These are phyloP conservation scores for Bipolaris sorokiniana DNA, from an alignment of 2,329 filamentous ascomycete species.

Conservation along the genomic window DNA sequence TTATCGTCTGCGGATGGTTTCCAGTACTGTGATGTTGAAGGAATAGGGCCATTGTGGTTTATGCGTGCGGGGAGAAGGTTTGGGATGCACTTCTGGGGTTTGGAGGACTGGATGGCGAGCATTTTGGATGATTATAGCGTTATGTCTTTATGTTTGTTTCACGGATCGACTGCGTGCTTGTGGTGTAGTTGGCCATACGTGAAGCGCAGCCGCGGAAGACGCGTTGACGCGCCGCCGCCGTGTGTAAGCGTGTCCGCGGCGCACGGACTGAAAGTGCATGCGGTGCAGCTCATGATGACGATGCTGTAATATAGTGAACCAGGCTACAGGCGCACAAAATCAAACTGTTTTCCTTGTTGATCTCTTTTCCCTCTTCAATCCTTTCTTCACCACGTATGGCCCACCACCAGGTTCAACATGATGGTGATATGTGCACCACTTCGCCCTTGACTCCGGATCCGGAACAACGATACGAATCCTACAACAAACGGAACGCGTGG, in stretches of 20 bases:
- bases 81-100: constrained; percentile 57
- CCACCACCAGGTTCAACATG: not conserved
- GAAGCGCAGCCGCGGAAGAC: constrained; percentile 10
- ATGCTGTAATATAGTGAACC: not conserved
- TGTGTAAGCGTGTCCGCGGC: constrained; percentile 10
- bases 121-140: constrained; percentile 37
- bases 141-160: not conserved
- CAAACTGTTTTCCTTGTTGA: not conserved
- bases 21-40: constrained; percentile 73
- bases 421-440: not conserved
- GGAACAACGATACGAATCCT: not conserved
- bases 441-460: not conserved
- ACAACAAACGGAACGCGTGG: not conserved
- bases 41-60: constrained; percentile 75
- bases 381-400: not conserved
- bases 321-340: not conserved
- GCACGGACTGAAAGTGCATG: constrained; percentile 6
- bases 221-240: constrained; percentile 25
- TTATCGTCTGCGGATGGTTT: constrained; percentile 56
- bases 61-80: constrained; percentile 83
- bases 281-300: constrained; percentile 11
- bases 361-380: not conserved
- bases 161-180: not conserved
- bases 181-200: not conserved
- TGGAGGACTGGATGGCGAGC: constrained; percentile 52